Percentiles rank a stretch among this genome's conserved stretches.
phyloP scores from a whole-genome alignment of 257 asterid species.

The Petunia secreta region DNA sequence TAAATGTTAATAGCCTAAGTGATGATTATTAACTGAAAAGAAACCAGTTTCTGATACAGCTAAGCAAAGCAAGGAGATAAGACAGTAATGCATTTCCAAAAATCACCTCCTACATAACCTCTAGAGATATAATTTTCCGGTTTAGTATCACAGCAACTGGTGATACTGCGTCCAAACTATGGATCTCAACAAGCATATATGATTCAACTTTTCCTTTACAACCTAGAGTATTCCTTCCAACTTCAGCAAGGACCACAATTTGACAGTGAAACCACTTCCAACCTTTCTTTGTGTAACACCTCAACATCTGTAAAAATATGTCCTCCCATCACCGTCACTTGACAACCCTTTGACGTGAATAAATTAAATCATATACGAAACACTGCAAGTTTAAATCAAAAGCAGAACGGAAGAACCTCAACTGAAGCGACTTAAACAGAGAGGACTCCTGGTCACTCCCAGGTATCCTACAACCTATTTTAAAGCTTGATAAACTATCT shows the following conservation, averaged over 20 bases:
- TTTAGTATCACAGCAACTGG: neutral
- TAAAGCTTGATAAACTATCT: too few species aligned
- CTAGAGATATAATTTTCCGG: neutral
- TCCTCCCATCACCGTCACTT: neutral
- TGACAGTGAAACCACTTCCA: neutral
- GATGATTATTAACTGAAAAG: slow-evolving; percentile 8
- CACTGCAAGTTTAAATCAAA: too few species aligned
- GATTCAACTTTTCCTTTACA: neutral
- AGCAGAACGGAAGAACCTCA: too few species aligned
- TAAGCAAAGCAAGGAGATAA: slow-evolving; percentile 5
- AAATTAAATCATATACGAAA: too few species aligned
- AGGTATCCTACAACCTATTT: too few species aligned
- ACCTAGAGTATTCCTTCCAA: neutral
- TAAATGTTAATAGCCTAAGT: neutral
- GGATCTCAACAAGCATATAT: slow-evolving; percentile 12
- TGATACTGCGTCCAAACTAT: neutral
- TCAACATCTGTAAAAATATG: neutral
- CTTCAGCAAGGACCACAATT: neutral
- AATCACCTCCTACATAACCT: neutral
- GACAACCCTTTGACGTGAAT: too few species aligned
- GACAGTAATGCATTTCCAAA: neutral
- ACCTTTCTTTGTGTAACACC: slow-evolving; percentile 14
- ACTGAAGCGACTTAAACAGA: too few species aligned
- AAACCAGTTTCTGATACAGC: neutral
- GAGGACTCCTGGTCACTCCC: too few species aligned